Base-by-base conservation (phyloP, 768 basidiomycete species). In the Leucocoprinus birnbaumii region DNA sequence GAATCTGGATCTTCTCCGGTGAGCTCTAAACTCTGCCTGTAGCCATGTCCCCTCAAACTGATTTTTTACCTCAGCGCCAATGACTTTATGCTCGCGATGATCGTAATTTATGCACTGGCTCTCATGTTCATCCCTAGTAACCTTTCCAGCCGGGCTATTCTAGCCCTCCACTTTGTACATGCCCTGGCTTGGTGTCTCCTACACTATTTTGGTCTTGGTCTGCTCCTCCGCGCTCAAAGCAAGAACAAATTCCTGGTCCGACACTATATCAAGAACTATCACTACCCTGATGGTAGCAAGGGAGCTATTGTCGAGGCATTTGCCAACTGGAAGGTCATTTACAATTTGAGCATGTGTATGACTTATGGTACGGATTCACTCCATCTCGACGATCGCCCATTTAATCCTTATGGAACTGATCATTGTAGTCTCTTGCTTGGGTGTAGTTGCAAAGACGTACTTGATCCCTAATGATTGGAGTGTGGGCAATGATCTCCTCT, bases 241-340 rank as follows among this genome's bases (percentile, higher is more conserved):
- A 78, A 86, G 67, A 82, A 72, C 67, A 95, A 94, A 68, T 97
- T 89, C 74, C 72, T 98, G 37, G 97, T 98, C 24, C 74, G 93
- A 59, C 97, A 99, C 68, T 98, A 89, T 66, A 71, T 97, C 62
- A 94, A 96, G 76, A 85, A 98, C 64, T 99, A 98, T 65, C 85
- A 93, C 62, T 98, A 98, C 68, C 80, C 85, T 11, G 85, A 89
- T 53, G 82, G 79, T 14, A 84, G 82, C 3, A 78, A 84, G 55
- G 83, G 85, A 44, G 95, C 96, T 0, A 82, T 94, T n/a, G 78
- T 85, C 37, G 97, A 99, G 66, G 93, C 96, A 0, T 99, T 98
- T 62, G 78, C 82, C 24, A 98, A 97, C 68, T 99, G 95, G 94
- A 98, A 98, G 70, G 78, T 78, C 3, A 78, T 92, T 24, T 98